Evolutionary conservation across 768 basidiomycete genomes (phyloP), one percentile per base, ranked within the genome.

Genomic region (Fibroporia radiculosa): DNA sequence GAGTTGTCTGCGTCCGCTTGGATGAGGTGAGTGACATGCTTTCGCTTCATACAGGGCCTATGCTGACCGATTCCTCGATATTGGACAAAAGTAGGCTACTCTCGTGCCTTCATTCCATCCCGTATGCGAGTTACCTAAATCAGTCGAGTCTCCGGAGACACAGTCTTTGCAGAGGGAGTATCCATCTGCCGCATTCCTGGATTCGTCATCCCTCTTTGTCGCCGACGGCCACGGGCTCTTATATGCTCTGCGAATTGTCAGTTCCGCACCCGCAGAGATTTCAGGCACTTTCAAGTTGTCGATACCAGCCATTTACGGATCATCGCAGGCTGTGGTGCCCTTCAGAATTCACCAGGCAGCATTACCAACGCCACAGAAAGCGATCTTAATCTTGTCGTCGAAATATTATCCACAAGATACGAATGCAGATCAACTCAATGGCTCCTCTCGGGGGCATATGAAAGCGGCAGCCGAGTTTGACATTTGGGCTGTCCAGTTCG

Each of bases 171-270:
- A 80, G 52, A 68, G 63, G 33, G 88, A 92, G 64, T 92, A 93
- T 59, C 85, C 89, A 1, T 86, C 84, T 1, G 73, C 74, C 23
- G 66, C 68, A 5, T 82, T 84, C 54, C 56, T 84, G 29, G 68
- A 74, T 41, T 51, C 72, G 3, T 60, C 65, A 1, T 60, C 70
- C 8, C 65, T 75, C 29, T 66, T 86, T 28, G 70, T 83, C 40
- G 69, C 84, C 16, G 87, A 92, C 54, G 89, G 89, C 7, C 64
- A 68, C 51, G 85, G 86, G n/a, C 56, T 67, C 14, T 61, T 90
- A 24, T 84, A 87, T 49, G 65, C 79, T 12, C 64, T 91, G 34
- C 66, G 65, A 23, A 56, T 81, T 22, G 60, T 65, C 20, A 56
- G 65, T 13, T 46, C 55, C 10, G 70, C 65, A 2, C 45, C 65